phyloP scores from a whole-genome alignment of 2,329 filamentous ascomycete species.

The Pleurostoma richardsiae region DNA sequence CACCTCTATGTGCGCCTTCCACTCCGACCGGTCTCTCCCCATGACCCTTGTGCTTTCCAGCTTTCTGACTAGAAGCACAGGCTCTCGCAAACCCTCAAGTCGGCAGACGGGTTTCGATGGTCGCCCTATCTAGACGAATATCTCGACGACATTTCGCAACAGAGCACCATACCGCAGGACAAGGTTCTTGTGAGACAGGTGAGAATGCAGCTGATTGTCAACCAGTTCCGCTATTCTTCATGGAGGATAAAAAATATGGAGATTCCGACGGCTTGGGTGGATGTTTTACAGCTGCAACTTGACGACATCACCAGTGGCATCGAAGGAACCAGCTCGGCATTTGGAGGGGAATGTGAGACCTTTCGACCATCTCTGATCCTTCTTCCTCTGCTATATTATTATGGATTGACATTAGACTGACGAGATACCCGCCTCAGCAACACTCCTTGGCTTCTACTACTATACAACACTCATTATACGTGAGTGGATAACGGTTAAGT shows the following conservation, averaged over 20 bases:
- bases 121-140: conserved; percentile 15
- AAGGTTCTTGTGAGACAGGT: conserved; percentile 11
- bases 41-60: no score
- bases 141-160: conserved; percentile 5
- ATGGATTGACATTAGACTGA: background rate
- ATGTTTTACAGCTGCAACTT: conserved; percentile 2
- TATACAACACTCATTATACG: conserved; percentile 5
- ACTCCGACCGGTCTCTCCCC: no score
- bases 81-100: conserved; percentile 12
- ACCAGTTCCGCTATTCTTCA: conserved; percentile 11
- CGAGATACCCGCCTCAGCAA: background rate
- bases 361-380: background rate
- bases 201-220: conserved; percentile 14
- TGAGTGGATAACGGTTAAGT: conserved; percentile 3
- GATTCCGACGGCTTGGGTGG: background rate
- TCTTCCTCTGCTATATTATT: no score
- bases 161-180: conserved; percentile 12
- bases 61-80: conserved; percentile 3
- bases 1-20: conserved; percentile 25
- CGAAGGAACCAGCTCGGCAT: background rate
- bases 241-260: background rate
- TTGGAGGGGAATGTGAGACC: conserved; percentile 1
- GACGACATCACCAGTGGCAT: background rate
- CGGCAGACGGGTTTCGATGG: conserved; percentile 15
- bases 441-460: conserved; percentile 5